These are phyloP conservation scores for Lasiosphaeria hispida DNA, from an alignment of 495 filamentous ascomycete species.

Conservation along the genomic window DNA sequence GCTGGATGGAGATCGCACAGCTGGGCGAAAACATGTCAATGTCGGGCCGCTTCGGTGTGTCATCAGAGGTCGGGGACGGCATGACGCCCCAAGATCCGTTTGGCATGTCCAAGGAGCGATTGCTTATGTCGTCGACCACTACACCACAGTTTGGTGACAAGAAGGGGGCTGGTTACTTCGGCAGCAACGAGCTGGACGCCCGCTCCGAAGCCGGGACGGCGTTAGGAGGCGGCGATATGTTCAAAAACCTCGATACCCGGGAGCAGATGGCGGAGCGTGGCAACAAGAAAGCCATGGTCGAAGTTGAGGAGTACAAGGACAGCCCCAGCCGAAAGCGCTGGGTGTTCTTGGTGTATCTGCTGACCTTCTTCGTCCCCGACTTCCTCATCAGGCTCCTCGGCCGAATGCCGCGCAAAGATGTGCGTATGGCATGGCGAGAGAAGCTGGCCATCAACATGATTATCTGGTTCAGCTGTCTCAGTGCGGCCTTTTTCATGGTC, in stretches of 20 bases:
- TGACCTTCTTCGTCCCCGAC: conserved; percentile 88
- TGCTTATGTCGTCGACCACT: conserved; percentile 56
- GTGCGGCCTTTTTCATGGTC: conserved; percentile 84
- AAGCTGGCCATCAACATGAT: conserved; percentile 97
- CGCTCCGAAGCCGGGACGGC: conserved; percentile 90
- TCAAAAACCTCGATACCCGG: conserved; percentile 89
- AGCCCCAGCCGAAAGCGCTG: conserved; percentile 86
- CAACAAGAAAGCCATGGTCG: conserved; percentile 83
- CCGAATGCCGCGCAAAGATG: conserved; percentile 86
- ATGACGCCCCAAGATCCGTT: conserved; percentile 45
- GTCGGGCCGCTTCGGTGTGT: conserved; percentile 50
- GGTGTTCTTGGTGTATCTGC: conserved; percentile 79
- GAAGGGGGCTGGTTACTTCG: conserved; percentile 77
- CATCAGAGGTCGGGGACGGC: conserved; percentile 45
- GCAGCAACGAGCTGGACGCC: conserved; percentile 75
- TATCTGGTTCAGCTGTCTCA: conserved; percentile 84
- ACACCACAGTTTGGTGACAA: conserved; percentile 70
- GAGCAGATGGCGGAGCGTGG: conserved; percentile 95
- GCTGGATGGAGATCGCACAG: conserved; percentile 86
- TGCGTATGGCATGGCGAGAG: conserved; percentile 93
- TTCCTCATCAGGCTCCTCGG: conserved; percentile 76
- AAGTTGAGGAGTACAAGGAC: conserved; percentile 78
- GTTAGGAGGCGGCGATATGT: conserved; percentile 92
- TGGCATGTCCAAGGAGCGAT: conserved; percentile 67
- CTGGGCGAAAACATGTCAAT: conserved; percentile 59